Evolutionary conservation across 2,329 filamentous ascomycete genomes (phyloP).

Genomic region (Aureobasidium sp.): DNA sequence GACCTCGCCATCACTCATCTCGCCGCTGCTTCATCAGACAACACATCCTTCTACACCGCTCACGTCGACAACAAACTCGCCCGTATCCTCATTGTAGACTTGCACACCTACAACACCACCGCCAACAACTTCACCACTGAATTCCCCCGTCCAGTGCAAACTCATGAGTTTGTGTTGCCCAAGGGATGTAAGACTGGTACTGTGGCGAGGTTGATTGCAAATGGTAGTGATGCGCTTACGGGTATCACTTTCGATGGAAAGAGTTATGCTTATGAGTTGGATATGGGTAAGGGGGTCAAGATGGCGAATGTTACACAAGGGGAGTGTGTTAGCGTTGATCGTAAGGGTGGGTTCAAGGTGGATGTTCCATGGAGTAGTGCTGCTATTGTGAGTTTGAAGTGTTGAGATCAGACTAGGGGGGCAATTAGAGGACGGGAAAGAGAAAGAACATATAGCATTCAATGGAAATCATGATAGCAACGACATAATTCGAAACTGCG

Average conservation of each 20-base stretch:
- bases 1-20: constrained; percentile 52
- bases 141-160: constrained; percentile 36
- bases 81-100: constrained; percentile 63
- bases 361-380: constrained; percentile 23
- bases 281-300: constrained; percentile 58
- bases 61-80: constrained; percentile 52
- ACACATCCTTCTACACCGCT: constrained; percentile 52
- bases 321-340: constrained; percentile 41
- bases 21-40: constrained; percentile 26
- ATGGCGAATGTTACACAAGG: constrained; percentile 62
- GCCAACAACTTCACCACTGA: constrained; percentile 49
- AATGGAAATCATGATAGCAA: too few relatives aligned
- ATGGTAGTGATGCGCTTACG: constrained; percentile 69
- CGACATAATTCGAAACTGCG: too few relatives aligned
- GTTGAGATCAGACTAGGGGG: too few relatives aligned
- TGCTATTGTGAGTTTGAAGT: constrained; percentile 2
- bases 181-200: constrained; percentile 28
- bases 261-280: constrained; percentile 68
- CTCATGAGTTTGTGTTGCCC: constrained; percentile 51
- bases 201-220: constrained; percentile 61
- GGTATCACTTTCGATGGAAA: constrained; percentile 68
- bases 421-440: too few relatives aligned
- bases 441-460: too few relatives aligned
- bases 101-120: constrained; percentile 61
- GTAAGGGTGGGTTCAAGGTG: neutral